These are phyloP conservation scores for Coemansia sp. DNA, from an alignment of 192 early-diverging fungal species.

Conservation along the genomic window DNA sequence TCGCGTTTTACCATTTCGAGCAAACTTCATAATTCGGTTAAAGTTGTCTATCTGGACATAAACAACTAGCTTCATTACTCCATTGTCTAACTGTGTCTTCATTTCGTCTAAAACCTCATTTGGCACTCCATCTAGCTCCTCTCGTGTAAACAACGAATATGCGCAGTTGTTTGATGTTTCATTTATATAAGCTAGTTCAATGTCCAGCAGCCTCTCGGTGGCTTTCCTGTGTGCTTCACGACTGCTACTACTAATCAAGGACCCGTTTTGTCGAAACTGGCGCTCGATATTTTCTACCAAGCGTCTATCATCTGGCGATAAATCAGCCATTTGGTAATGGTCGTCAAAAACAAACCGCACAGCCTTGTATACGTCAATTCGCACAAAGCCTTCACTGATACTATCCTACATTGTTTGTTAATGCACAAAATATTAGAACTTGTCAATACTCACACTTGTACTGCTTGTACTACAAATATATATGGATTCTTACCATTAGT, in stretches of 20 bases:
- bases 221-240: too few species aligned
- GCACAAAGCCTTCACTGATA: constrained; percentile 58
- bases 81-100: constrained; percentile 28
- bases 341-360: constrained; percentile 44
- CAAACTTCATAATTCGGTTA: constrained; percentile 38
- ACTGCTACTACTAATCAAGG: constrained; percentile 54
- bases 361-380: constrained; percentile 59
- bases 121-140: constrained; percentile 69
- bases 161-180: constrained; percentile 10
- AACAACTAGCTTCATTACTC: constrained; percentile 55
- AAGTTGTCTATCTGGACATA: constrained; percentile 60
- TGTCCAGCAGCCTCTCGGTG: too few species aligned
- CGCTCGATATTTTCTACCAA: constrained; percentile 59
- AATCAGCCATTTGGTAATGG: constrained; percentile 19
- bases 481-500: constrained; percentile 10
- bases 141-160: constrained; percentile 33
- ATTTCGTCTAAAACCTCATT: constrained; percentile 58
- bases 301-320: constrained; percentile 59
- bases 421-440: too few species aligned
- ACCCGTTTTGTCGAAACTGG: constrained; percentile 64
- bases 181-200: too few species aligned
- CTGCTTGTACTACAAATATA: background rate
- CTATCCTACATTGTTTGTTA: constrained; percentile 41
- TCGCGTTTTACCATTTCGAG: constrained; percentile 52
- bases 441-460: background rate